phyloP scores from a whole-genome alignment of 805 yeast genomes.

The Kodamaea sagamina region DNA sequence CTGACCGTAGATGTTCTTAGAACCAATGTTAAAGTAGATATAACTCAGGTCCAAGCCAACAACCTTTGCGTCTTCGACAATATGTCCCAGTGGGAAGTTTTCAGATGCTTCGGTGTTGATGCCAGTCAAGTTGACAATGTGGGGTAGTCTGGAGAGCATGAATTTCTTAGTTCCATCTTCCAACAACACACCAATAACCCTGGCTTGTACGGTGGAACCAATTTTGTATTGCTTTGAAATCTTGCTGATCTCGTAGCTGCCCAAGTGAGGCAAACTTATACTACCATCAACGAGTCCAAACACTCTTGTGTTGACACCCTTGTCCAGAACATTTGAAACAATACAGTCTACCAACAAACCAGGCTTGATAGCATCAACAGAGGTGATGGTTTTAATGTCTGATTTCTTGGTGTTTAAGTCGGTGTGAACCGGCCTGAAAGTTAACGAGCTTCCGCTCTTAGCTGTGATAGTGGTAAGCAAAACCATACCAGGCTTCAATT shows the following conservation, averaged over 20 bases:
- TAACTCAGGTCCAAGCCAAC: conserved; percentile 60
- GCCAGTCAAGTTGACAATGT: conserved; percentile 41
- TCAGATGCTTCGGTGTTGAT: conserved; percentile 14
- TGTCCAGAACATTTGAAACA: conserved; percentile 54
- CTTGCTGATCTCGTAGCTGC: conserved; percentile 39
- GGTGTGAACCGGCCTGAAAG: conserved; percentile 48
- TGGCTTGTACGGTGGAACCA: conserved; percentile 68
- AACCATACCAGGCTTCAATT: conserved; percentile 62
- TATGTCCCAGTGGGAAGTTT: conserved; percentile 73
- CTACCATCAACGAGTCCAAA: conserved; percentile 77
- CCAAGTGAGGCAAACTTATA: conserved; percentile 65
- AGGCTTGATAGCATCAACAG: conserved; percentile 81
- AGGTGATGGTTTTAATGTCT: conserved; percentile 56
- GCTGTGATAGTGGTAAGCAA: conserved; percentile 58
- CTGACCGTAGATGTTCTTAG: conserved; percentile 59
- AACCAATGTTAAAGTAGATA: conserved; percentile 59
- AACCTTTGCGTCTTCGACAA: conserved; percentile 58
- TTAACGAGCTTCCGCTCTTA: conserved; percentile 54
- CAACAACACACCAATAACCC: conserved; percentile 61
- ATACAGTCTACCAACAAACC: conserved; percentile 80
- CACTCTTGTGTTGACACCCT: conserved; percentile 72
- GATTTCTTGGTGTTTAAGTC: conserved; percentile 49
- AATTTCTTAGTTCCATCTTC: conserved; percentile 56
- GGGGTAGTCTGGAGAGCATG: conserved; percentile 63
- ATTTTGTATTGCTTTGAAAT: conserved; percentile 64